phyloP scores from a whole-genome alignment of 1,139 yeast species.

The Suhomyces chickasaworum region DNA sequence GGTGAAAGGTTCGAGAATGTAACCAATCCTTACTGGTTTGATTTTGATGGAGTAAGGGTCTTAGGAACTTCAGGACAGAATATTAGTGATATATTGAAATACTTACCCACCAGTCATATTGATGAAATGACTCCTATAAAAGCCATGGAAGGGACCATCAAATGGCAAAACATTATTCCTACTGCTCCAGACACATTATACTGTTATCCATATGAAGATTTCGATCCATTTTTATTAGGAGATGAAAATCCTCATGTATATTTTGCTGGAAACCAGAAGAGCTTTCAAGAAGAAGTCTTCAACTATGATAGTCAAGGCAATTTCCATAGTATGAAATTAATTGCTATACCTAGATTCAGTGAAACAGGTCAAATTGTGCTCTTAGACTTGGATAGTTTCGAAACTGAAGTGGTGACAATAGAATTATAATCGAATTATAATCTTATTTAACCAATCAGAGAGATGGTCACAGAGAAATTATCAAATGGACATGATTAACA shows the following conservation, averaged over 20 bases:
- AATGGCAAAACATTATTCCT: slow-evolving; percentile 89
- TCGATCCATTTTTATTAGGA: slow-evolving; percentile 75
- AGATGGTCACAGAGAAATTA: no score
- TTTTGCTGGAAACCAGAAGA: slow-evolving; percentile 80
- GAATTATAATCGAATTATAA: no score
- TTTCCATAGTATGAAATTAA: slow-evolving; percentile 42
- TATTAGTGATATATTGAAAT: slow-evolving; percentile 72
- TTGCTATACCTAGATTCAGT: slow-evolving; percentile 73
- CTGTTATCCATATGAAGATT: slow-evolving; percentile 80
- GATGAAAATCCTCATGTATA: slow-evolving; percentile 82
- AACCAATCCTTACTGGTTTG: slow-evolving; percentile 80
- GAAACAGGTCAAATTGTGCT: slow-evolving; percentile 69
- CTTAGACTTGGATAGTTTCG: slow-evolving; percentile 60
- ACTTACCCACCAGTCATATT: slow-evolving; percentile 33
- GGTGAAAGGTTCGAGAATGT: slow-evolving; percentile 43
- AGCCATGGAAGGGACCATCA: slow-evolving; percentile 66
- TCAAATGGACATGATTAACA: no score
- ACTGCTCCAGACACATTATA: slow-evolving; percentile 96
- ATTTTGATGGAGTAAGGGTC: slow-evolving; percentile 50
- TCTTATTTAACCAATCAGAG: no score
- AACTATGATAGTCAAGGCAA: slow-evolving; percentile 19
- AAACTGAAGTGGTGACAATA: slow-evolving; percentile 45
- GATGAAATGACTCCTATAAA: slow-evolving; percentile 9
- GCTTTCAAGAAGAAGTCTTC: slow-evolving; percentile 45
- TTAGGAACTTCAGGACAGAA: slow-evolving; percentile 87